A percentile compares a stretch with the other conserved stretches of the same genome.
Conservation (phyloP, 805 yeast genomes). For the Zygosaccharomyces rouxii region DNA sequence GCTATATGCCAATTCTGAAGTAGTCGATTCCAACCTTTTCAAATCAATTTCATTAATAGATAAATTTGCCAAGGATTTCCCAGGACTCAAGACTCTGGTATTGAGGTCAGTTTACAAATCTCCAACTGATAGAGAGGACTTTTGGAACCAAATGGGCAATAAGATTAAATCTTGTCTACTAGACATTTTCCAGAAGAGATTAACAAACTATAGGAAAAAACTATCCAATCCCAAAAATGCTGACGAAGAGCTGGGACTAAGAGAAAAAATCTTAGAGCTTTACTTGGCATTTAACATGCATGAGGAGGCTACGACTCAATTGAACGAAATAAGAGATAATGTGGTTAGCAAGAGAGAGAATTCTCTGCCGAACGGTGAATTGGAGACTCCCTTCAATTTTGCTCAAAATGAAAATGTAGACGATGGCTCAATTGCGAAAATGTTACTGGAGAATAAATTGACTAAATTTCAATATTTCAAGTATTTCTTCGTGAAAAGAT, state of each 20-base stretch:
- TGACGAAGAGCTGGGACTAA: constrained; percentile 14
- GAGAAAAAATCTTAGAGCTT: constrained; percentile 27
- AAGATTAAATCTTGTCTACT: constrained; percentile 23
- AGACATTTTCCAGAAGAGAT: constrained; percentile 28
- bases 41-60: constrained; percentile 32
- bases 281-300: constrained; percentile 26
- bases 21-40: constrained; percentile 31
- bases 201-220: constrained; percentile 12
- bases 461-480: constrained; percentile 21
- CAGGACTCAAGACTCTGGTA: constrained; percentile 27
- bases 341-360: constrained; percentile 7
- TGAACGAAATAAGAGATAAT: constrained; percentile 14
- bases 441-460: constrained; percentile 16
- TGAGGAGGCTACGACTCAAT: constrained; percentile 26
- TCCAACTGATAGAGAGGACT: constrained; percentile 27
- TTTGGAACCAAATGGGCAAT: constrained; percentile 29
- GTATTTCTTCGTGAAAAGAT: constrained; percentile 25
- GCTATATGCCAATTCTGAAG: constrained; percentile 30
- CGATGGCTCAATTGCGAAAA: constrained; percentile 11
- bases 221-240: constrained; percentile 7
- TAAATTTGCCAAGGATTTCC: constrained; percentile 34
- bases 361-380: constrained; percentile 17
- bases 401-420: background rate
- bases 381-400: constrained; percentile 23
- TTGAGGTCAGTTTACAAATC: constrained; percentile 34